Base-by-base conservation (phyloP, 2,329 filamentous ascomycete species). In the Hypoxylon sp. region DNA sequence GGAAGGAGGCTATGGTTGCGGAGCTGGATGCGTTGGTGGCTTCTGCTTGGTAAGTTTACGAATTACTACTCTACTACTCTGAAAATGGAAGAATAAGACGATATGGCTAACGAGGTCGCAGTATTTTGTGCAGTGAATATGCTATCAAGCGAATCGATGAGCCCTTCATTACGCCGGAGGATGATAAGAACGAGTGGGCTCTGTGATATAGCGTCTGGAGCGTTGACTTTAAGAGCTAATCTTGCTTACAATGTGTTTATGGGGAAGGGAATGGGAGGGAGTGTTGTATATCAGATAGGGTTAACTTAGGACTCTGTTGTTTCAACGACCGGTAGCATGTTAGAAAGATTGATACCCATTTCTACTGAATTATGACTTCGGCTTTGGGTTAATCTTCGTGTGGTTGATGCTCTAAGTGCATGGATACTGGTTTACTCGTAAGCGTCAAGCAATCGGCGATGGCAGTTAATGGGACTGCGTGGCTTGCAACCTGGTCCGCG, bases 131-230 rank as follows among this genome's bases (percentile, higher is more conserved):
- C 80, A 94, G 94, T 77, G 96, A 99, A 71, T 89, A 97, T 81
- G 96, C 95, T 2, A 97, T 99, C 76, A 97, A 94, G 82, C 88
- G 92, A 75, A 93, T 99, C 64, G 93, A 98, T 74, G 93, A 97
- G 82, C 94, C 96, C 0, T 98, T 99, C 77, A 88, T 98, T 62
- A 87, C 86, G 36, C 82, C 86, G 3, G 85, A 86, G 21, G 95
- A 98, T 75, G 87, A 94, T 77, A 83, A 83, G 69, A 88, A 90
- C 61, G 94, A 97, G 75, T 99, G 96, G 96, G 90, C 88, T 56
- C 79, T 91, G 68, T 91, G 80, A 80, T 61, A 28, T 5, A 17
- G 23, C 1, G 4, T 14, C 3, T 23, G 21, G 13, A 49, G 21
- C 36, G 34, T 50, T 36, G 21, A 30, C 38, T 34, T 28, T 51